Percentiles rank a stretch among this genome's conserved stretches.
These are phyloP conservation scores for Clavariopsis aquatica DNA, from an alignment of 495 filamentous ascomycete genomes.

Conservation along the genomic window DNA sequence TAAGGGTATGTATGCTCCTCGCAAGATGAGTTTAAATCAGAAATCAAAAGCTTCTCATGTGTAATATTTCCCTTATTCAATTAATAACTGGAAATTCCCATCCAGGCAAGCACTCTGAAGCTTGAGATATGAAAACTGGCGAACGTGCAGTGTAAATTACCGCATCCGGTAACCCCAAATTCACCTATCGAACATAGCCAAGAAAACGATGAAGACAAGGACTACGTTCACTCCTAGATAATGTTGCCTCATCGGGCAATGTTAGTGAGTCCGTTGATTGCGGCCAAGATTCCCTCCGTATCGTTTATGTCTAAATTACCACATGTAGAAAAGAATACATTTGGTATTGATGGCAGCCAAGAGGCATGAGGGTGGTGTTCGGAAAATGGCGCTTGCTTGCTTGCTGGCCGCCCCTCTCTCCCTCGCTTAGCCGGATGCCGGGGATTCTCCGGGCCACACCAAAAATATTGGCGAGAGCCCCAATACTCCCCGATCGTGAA, in stretches of 20 bases:
- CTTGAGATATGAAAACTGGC: no score
- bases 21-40: no score
- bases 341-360: background rate
- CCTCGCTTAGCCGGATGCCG: conserved; percentile 11
- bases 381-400: background rate
- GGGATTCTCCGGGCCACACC: conserved; percentile 8
- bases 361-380: background rate
- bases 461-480: background rate
- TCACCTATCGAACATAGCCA: background rate
- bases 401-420: background rate
- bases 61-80: no score
- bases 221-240: background rate
- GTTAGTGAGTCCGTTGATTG: conserved; percentile 1
- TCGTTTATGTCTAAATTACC: no score
- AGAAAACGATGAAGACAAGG: background rate
- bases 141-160: background rate
- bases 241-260: background rate
- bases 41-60: no score
- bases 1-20: no score
- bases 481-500: conserved; percentile 4
- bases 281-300: no score
- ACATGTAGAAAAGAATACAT: no score
- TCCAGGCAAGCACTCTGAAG: no score
- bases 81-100: no score
- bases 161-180: background rate